A percentile compares a stretch with the other conserved stretches of the same genome.
Conservation (phyloP, 2,329 filamentous ascomycete species). For the Cladosporium velox region DNA sequence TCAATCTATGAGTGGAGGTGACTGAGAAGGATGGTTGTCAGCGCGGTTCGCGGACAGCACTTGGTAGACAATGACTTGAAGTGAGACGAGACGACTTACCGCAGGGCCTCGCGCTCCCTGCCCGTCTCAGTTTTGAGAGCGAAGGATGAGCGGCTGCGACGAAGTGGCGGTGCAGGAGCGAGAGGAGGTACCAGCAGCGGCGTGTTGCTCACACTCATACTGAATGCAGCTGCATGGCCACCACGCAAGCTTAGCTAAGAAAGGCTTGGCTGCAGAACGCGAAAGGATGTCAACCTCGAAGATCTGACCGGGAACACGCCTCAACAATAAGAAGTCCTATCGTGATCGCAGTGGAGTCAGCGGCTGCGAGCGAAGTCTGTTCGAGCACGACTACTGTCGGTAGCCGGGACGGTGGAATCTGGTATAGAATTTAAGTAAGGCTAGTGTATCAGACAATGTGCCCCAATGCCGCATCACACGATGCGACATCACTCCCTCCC, state of each 20-base stretch:
- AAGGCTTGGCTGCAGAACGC: neutral
- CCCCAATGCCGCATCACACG: too few species aligned
- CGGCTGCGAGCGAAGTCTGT: too few species aligned
- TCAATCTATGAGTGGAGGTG: constrained; percentile 12
- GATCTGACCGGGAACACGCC: neutral
- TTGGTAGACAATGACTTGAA: neutral
- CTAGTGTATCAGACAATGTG: too few species aligned
- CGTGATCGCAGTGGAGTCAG: neutral
- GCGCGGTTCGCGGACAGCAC: neutral
- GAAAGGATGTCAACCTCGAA: neutral
- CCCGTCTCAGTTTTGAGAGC: neutral
- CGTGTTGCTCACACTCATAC: neutral
- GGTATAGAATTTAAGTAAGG: too few species aligned
- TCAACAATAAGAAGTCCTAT: neutral
- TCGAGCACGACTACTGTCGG: too few species aligned
- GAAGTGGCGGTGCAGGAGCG: neutral
- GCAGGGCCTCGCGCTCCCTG: constrained; percentile 16
- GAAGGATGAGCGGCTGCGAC: neutral
- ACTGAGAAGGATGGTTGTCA: neutral
- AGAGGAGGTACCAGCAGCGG: neutral
- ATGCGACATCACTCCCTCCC: too few species aligned
- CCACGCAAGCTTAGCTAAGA: neutral
- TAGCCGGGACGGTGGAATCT: too few species aligned
- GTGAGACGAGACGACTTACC: neutral
- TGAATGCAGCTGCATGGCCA: neutral